These are phyloP conservation scores for Blastobotrys attinorum DNA, from an alignment of 805 yeast species.

Conservation along the genomic window DNA sequence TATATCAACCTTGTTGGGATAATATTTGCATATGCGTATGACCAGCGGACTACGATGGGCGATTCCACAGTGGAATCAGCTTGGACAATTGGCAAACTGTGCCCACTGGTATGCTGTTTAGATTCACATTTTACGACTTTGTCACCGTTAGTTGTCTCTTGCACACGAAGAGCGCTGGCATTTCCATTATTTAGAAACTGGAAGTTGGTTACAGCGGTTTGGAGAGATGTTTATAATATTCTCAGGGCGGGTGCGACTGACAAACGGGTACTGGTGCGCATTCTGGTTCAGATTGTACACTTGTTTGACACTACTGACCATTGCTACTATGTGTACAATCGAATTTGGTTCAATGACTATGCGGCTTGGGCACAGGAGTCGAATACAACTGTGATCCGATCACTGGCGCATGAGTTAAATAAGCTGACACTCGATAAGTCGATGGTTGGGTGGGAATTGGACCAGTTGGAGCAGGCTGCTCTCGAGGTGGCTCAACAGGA, in stretches of 20 bases:
- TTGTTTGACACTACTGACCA: slow-evolving; percentile 62
- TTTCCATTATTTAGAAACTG: slow-evolving; percentile 76
- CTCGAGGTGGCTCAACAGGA: not conserved
- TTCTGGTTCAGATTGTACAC: slow-evolving; percentile 55
- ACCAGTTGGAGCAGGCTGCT: slow-evolving; percentile 18
- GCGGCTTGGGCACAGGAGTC: slow-evolving; percentile 63
- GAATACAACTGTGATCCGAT: slow-evolving; percentile 49
- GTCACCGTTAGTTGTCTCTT: slow-evolving; percentile 48
- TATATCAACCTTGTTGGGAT: slow-evolving; percentile 59
- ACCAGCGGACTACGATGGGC: slow-evolving; percentile 65
- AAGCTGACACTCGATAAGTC: slow-evolving; percentile 21
- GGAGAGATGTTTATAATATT: slow-evolving; percentile 66
- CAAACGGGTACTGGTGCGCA: slow-evolving; percentile 46
- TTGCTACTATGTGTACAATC: slow-evolving; percentile 69
- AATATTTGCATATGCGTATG: slow-evolving; percentile 68
- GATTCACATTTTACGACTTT: slow-evolving; percentile 45
- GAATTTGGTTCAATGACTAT: slow-evolving; percentile 67
- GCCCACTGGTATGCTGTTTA: slow-evolving; percentile 68
- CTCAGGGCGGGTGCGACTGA: slow-evolving; percentile 50
- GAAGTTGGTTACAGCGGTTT: slow-evolving; percentile 48
- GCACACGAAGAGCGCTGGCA: slow-evolving; percentile 63
- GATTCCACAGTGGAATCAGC: slow-evolving; percentile 76
- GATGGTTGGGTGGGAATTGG: slow-evolving; percentile 20
- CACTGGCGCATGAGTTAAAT: slow-evolving; percentile 57
- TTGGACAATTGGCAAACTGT: slow-evolving; percentile 85